Conservation (phyloP, 257 asterid genomes). For the Petunia secreta region DNA sequence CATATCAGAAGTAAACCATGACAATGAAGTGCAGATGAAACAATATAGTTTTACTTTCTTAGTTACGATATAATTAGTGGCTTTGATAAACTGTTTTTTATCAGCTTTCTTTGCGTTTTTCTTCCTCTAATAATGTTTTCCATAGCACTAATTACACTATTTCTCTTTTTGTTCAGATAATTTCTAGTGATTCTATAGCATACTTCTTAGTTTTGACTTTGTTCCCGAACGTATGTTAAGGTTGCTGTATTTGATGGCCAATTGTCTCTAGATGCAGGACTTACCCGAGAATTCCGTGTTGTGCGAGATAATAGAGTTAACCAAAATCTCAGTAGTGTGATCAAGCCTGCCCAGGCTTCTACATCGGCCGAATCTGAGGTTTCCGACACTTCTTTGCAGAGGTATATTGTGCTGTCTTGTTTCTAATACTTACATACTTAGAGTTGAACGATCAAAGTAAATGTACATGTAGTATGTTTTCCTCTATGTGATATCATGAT, state of each 20-base stretch:
- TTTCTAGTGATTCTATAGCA: not conserved
- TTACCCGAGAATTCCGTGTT: conserved; percentile 77
- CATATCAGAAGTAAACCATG: not conserved
- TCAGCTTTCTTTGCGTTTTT: not conserved
- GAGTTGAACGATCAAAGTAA: conserved; percentile 6
- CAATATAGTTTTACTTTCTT: conserved; percentile 17
- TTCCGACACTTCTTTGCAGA: conserved; percentile 42
- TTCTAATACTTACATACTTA: not conserved
- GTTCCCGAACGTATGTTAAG: not conserved
- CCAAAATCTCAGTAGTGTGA: conserved; percentile 54
- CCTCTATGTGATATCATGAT: not conserved
- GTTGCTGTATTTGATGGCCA: not conserved
- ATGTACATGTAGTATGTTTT: not conserved
- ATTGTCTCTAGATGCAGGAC: conserved; percentile 58
- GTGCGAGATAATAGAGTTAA: conserved; percentile 87
- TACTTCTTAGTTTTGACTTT: conserved; percentile 15
- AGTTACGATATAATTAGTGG: not conserved
- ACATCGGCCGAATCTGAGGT: conserved; percentile 47
- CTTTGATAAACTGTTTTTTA: not conserved
- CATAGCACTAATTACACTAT: not conserved
- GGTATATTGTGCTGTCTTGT: conserved; percentile 41
- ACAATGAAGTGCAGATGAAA: not conserved
- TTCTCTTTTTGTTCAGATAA: not conserved
- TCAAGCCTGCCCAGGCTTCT: conserved; percentile 58
- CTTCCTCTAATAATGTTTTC: not conserved